These are phyloP conservation scores for Solanum lignicaule DNA, from an alignment of 257 asterid genomes.

Conservation along the genomic window DNA sequence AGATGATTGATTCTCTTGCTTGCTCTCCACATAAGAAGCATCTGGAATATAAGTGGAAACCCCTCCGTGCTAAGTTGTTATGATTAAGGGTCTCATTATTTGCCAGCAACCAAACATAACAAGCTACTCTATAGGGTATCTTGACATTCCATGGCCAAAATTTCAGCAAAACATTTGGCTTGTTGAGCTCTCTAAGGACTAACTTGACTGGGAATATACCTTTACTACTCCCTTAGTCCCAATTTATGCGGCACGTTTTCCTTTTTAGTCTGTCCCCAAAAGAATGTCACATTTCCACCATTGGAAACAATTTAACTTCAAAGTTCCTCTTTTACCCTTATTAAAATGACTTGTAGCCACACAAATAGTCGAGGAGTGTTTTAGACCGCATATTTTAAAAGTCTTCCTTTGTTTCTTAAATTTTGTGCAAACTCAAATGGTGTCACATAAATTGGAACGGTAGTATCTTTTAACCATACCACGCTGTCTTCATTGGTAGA, in stretches of 20 bases:
- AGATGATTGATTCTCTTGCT: background rate
- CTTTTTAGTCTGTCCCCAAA: background rate
- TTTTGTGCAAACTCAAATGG: background rate
- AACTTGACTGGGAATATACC: background rate
- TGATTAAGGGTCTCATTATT: background rate
- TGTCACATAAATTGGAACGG: background rate
- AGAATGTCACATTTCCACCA: background rate
- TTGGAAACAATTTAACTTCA: background rate
- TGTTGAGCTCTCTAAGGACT: background rate
- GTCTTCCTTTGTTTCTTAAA: background rate
- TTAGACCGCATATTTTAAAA: background rate
- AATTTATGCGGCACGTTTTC: background rate
- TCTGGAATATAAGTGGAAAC: background rate
- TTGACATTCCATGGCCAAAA: background rate
- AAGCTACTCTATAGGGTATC: background rate
- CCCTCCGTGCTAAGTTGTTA: background rate
- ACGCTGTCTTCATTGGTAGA: background rate
- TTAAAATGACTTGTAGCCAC: background rate
- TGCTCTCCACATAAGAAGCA: background rate
- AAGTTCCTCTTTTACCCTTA: background rate
- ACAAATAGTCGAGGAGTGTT: background rate
- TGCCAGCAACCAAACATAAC: background rate
- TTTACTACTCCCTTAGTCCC: background rate
- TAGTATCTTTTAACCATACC: background rate
- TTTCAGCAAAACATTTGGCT: background rate